Evolutionary conservation across 331 rosid genomes (phyloP), one percentile per base, ranked within the genome.

Genomic region (Quercus phellos): DNA sequence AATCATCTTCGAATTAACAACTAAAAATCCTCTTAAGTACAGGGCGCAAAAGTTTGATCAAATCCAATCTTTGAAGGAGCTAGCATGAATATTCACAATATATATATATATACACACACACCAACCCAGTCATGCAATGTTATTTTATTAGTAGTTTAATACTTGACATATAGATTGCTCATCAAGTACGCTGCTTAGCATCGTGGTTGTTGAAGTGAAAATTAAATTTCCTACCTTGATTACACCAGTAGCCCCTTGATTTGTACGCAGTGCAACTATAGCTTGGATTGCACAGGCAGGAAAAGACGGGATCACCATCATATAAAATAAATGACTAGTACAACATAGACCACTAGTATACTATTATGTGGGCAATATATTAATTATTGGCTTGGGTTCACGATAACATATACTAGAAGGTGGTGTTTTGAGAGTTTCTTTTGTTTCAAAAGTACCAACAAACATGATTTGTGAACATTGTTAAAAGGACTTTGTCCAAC

Each of bases 1-100:
- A 35, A 79, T 73, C 78, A 50, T 70, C 77, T 53, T 74, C 51
- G 74, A 55, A 64, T 79, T 17, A 72, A 78, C 83, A 63, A 72
- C 7, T 46, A 46, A 46, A 46, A 29, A 6, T 9, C 43, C 3
- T 16, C 18, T 19, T 11, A 7, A 38, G 19, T 4, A 63, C 18
- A 2, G 21, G 24, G 18, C 6, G 50, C 18, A 64, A 64, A 64
- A 64, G 24, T 64, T 64, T 64, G 70, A 29, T 64, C 50, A 64
- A 64, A 30, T 64, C 43, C 46, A 64, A 64, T 17, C 43, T 30
- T 32, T 30, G 21, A 30, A 64, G 12, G 24, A 5, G 42, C n/a
- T 29, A 7, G 22, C 35, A 18, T 27, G 26, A 51, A 14, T 9
- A 7, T 64, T 63, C 29, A 32, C 43, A 43, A 35, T 35, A 35